phyloP scores from a whole-genome alignment of 306 rosid species.

The Sphenostylis stenocarpa region DNA sequence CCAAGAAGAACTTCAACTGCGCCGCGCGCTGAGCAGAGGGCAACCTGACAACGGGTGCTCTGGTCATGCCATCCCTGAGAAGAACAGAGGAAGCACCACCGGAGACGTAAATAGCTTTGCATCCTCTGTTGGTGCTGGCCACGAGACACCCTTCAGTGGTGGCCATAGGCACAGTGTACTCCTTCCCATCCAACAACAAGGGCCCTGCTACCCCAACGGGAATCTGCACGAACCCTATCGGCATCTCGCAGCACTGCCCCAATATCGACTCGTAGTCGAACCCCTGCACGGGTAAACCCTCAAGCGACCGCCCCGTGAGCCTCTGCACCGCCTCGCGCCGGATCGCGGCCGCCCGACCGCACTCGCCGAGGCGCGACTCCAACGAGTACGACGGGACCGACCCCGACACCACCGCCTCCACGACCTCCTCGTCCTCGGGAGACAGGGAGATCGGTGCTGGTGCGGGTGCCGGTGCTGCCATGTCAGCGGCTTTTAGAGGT shows the following conservation, averaged over 20 bases:
- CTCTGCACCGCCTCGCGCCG: slow-evolving; percentile 75
- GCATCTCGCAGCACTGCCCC: slow-evolving; percentile 98
- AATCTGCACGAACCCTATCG: slow-evolving; percentile 82
- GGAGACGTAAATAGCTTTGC: slow-evolving; percentile 68
- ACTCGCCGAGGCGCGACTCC: slow-evolving; percentile 65
- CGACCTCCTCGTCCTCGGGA: slow-evolving; percentile 58
- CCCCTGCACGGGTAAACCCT: slow-evolving; percentile 67
- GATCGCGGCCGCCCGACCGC: slow-evolving; percentile 63
- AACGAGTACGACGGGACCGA: slow-evolving; percentile 66
- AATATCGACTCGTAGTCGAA: slow-evolving; percentile 74
- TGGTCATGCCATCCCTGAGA: slow-evolving; percentile 77
- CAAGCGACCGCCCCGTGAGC: slow-evolving; percentile 54
- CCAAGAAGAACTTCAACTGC: slow-evolving; percentile 72
- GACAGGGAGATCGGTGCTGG: slow-evolving; percentile 23
- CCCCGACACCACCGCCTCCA: slow-evolving; percentile 58
- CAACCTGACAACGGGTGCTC: slow-evolving; percentile 90
- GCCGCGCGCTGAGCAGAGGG: slow-evolving; percentile 70
- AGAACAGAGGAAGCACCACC: slow-evolving; percentile 74
- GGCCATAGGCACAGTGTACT: slow-evolving; percentile 82
- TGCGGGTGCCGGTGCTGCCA: slow-evolving; percentile 1
- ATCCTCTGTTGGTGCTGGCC: slow-evolving; percentile 89
- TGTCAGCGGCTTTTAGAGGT: neutral
- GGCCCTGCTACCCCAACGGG: slow-evolving; percentile 97
- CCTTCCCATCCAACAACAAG: slow-evolving; percentile 61
- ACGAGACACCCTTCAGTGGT: slow-evolving; percentile 91